A percentile compares a stretch with the other conserved stretches of the same genome.
Conservation (phyloP, 108 stramenopile genomes). For the Cafeteria roenbergensis region DNA sequence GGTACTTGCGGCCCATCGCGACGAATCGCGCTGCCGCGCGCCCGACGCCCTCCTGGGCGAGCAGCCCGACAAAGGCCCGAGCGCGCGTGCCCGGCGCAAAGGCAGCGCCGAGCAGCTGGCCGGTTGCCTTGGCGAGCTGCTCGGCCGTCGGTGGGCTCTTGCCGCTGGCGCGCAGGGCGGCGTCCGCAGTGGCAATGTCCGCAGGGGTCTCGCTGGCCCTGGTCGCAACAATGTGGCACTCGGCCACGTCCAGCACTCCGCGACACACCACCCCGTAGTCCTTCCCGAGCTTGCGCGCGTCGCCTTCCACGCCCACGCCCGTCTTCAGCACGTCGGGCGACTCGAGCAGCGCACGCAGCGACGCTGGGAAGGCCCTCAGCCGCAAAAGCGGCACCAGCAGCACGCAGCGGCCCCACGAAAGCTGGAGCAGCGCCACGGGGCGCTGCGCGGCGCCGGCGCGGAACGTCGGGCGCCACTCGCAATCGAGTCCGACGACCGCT, state of each 20-base stretch:
- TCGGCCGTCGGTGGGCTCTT: neutral
- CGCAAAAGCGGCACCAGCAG: neutral
- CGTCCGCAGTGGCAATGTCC: no score
- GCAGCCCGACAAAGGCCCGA: no score
- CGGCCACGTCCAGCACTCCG: neutral
- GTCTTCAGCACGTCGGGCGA: neutral
- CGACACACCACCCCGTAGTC: neutral
- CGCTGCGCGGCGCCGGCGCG: neutral
- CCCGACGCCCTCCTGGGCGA: no score
- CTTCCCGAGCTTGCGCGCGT: neutral
- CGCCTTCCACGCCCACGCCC: no score
- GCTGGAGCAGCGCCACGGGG: neutral
- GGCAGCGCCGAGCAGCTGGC: neutral
- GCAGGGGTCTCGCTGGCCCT: no score
- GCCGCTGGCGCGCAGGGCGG: no score
- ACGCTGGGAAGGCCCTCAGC: neutral
- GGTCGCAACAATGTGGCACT: no score
- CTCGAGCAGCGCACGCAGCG: neutral
- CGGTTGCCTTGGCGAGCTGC: neutral
- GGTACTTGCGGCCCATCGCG: no score
- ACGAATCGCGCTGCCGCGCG: no score
- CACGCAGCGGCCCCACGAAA: neutral
- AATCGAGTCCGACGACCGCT: neutral
- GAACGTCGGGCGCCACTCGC: neutral
- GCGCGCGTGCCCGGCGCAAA: no score